Evolutionary conservation across 805 yeast species (phyloP).

Genomic region (Saccharomycopsis fodiens): DNA sequence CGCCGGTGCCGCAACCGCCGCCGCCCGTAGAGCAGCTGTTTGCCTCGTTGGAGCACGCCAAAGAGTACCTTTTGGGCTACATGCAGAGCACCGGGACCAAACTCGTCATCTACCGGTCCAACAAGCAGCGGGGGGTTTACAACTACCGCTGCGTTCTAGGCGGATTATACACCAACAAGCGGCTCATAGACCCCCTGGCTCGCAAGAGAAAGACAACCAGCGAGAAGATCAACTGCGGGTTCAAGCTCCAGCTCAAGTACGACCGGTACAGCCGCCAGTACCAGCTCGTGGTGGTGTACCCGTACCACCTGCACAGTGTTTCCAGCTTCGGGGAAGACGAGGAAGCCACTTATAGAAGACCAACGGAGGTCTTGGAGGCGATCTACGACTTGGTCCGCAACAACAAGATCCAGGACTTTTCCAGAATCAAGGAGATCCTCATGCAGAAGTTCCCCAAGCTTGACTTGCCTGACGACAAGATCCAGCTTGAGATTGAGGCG

Average conservation of each 20-base stretch:
- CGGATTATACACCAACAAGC: slow-evolving; percentile 1
- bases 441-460: slow-evolving; percentile 7
- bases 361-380: slow-evolving; percentile 7
- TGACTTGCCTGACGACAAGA: background rate
- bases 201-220: background rate
- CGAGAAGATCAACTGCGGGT: slow-evolving; percentile 9
- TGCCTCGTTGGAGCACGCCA: slow-evolving; percentile 11
- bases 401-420: slow-evolving; percentile 2
- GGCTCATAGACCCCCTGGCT: background rate
- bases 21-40: slow-evolving; percentile 15
- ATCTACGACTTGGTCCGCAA: slow-evolving; percentile 6
- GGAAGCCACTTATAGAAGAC: background rate
- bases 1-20: slow-evolving; percentile 7
- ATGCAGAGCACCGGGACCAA: slow-evolving; percentile 12
- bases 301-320: slow-evolving; percentile 16
- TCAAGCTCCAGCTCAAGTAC: slow-evolving; percentile 11
- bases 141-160: slow-evolving; percentile 14
- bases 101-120: slow-evolving; percentile 13
- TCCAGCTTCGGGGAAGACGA: background rate
- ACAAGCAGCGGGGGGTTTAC: slow-evolving; percentile 10
- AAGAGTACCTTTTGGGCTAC: slow-evolving; percentile 10
- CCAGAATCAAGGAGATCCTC: background rate
- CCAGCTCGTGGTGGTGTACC: slow-evolving; percentile 11
- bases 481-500: slow-evolving; percentile 3
- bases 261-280: slow-evolving; percentile 7